Conservation (phyloP, 345 rosid genomes). For the Alliaria petiolata region DNA sequence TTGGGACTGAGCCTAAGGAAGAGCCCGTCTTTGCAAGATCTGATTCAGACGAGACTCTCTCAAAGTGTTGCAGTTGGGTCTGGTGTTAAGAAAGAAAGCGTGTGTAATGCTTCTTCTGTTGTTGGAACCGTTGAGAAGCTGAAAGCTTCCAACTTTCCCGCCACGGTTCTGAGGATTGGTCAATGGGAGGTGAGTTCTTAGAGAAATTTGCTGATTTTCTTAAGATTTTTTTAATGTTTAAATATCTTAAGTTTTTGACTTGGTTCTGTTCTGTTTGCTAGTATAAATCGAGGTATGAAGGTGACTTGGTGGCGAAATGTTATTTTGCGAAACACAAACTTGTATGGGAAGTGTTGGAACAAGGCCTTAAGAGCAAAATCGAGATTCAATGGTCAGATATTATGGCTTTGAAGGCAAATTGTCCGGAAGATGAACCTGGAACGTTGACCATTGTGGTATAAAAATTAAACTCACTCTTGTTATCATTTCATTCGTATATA, state of each 20-base stretch:
- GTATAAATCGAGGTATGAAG: conserved; percentile 91
- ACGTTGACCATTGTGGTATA: conserved; percentile 73
- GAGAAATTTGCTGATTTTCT: not conserved
- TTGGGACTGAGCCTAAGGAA: conserved; percentile 77
- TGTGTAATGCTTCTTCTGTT: conserved; percentile 4
- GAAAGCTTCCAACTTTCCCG: conserved; percentile 93
- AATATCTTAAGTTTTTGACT: not conserved
- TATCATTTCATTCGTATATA: not conserved
- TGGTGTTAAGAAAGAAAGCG: conserved; percentile 48
- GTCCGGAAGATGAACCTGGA: conserved; percentile 69
- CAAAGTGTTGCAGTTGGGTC: conserved; percentile 37
- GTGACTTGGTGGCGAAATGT: conserved; percentile 96
- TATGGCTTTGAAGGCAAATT: conserved; percentile 69
- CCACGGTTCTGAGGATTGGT: conserved; percentile 74
- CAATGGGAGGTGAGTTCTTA: conserved; percentile 69
- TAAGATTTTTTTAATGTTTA: not conserved
- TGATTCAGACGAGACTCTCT: conserved; percentile 87
- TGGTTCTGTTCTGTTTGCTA: conserved; percentile 31
- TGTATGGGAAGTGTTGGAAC: conserved; percentile 96
- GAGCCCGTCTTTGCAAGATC: conserved; percentile 81
- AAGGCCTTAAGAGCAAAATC: conserved; percentile 91
- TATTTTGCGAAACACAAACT: conserved; percentile 95
- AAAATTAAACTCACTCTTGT: not conserved
- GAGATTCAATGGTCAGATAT: conserved; percentile 99
- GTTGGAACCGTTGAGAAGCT: conserved; percentile 58